These are phyloP conservation scores for Alternaria conjuncta DNA, from an alignment of 2,329 filamentous ascomycete genomes.

Conservation along the genomic window DNA sequence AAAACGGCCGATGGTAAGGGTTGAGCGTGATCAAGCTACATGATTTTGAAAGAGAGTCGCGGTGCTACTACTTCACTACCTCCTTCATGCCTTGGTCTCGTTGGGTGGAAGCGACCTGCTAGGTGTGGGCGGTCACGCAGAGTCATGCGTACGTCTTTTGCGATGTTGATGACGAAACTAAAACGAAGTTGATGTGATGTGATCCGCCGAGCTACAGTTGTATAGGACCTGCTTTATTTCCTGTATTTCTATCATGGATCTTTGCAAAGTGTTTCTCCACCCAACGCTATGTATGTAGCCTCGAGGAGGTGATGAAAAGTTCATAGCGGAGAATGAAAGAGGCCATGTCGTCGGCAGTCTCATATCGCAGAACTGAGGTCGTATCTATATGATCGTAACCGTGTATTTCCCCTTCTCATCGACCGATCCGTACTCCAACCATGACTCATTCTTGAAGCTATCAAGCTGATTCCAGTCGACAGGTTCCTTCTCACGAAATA, in stretches of 20 bases:
- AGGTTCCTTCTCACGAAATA: too few relatives aligned
- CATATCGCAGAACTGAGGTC: not conserved
- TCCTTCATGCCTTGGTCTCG: not conserved
- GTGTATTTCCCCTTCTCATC: not conserved
- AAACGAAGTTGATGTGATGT: too few relatives aligned
- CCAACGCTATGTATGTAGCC: not conserved
- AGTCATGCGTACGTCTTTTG: not conserved
- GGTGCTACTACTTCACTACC: not conserved
- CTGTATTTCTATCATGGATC: not conserved
- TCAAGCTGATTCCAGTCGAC: not conserved
- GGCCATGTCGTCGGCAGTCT: not conserved
- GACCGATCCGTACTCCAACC: not conserved
- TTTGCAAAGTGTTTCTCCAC: not conserved
- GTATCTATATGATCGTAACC: not conserved
- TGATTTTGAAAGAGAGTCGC: not conserved
- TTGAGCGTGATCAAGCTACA: not conserved
- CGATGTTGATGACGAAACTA: not conserved
- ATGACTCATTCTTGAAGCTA: not conserved
- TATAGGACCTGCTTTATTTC: not conserved
- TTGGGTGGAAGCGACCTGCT: rapidly evolving
- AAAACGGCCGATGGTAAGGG: not conserved
- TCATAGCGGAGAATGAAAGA: not conserved
- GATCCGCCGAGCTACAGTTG: too few relatives aligned
- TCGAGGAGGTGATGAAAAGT: not conserved
- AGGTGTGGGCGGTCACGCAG: not conserved